Evolutionary conservation across 441 rosid species (phyloP), one percentile per base, ranked within the genome.

Genomic region (Omphalea diandra): DNA sequence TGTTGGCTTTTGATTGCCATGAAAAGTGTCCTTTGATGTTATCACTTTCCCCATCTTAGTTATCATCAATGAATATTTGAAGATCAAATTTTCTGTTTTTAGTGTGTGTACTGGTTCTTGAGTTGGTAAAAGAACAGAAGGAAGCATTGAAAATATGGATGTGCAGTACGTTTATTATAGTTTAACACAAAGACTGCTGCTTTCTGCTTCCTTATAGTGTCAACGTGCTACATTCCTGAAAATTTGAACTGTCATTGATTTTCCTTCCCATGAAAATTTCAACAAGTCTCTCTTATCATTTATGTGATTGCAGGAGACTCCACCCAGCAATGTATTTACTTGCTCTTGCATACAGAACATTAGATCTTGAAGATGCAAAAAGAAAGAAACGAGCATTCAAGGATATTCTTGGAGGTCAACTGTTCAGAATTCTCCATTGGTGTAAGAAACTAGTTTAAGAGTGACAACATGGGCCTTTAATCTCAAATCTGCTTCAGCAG

Each of bases 311-410:
- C 88, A 94, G 98, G 89, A 92, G 97, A 80, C 96, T 94, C 63
- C 98, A 94, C 79, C 98, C 99, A 15, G 93, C 96, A 17, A 80
- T 92, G 77, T 92, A 94, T 83, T 81, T 94, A 77, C 79, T 92
- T 76, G 86, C 93, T 61, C 85, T 92, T 68, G 99, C 97, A n/a
- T 94, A 92, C 77, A 84, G 98, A 80, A 89, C 97, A 52, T 85
- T 92, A 56, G 99, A 94, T 83, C 82, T 94, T 77, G 98, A 94
- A 89, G 91, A 86, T 68, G 86, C 85, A 56, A 89, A 80, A 80
- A 86, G 87, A 83, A 86, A 80, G 75, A 94, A 90, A 76, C 75
- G 61, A 75, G 74, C 87, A n/a, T 32, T 85, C 40, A 80, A 82
- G 78, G 73, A 77, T 62, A 44, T 81, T 32, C 24, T 83, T 52